phyloP scores from a whole-genome alignment of 768 basidiomycete species.

The Glaciozyma antarctica region DNA sequence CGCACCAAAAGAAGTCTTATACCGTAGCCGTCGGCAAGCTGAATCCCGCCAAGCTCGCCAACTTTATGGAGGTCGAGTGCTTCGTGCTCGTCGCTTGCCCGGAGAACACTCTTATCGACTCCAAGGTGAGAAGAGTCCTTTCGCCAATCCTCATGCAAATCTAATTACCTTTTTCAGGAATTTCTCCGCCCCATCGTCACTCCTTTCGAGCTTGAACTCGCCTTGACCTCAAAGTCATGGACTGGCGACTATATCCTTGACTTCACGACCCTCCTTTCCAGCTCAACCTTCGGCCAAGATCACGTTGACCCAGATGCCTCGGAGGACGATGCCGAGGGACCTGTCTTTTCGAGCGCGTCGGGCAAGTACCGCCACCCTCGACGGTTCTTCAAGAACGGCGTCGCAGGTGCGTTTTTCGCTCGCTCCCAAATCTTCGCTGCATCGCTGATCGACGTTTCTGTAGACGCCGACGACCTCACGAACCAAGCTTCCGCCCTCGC shows the following conservation, averaged over 20 bases:
- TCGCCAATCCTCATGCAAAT: background rate
- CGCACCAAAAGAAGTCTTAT: conserved; percentile 76
- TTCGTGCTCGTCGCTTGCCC: conserved; percentile 91
- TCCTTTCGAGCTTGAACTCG: conserved; percentile 78
- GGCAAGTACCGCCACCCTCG: conserved; percentile 75
- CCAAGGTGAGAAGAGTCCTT: conserved; percentile 46
- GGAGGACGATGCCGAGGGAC: conserved; percentile 56
- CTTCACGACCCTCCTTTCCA: conserved; percentile 18
- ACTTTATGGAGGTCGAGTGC: conserved; percentile 92
- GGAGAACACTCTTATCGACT: conserved; percentile 71
- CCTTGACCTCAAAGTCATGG: conserved; percentile 64
- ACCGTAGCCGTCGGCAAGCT: conserved; percentile 91
- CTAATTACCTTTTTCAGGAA: conserved; percentile 49
- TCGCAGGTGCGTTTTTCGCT: conserved; percentile 16
- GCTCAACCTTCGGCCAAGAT: conserved; percentile 36
- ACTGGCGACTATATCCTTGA: conserved; percentile 46
- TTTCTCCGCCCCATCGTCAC: conserved; percentile 86
- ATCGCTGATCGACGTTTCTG: background rate
- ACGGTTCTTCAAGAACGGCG: conserved; percentile 46
- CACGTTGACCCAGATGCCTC: conserved; percentile 46
- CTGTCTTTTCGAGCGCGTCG: conserved; percentile 74
- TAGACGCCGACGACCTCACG: conserved; percentile 28
- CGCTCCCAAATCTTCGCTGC: background rate
- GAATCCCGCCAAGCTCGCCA: conserved; percentile 87
- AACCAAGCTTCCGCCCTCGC: conserved; percentile 25